These are phyloP conservation scores for Aureobasidium sp. DNA, from an alignment of 2,329 filamentous ascomycete genomes.

Conservation along the genomic window DNA sequence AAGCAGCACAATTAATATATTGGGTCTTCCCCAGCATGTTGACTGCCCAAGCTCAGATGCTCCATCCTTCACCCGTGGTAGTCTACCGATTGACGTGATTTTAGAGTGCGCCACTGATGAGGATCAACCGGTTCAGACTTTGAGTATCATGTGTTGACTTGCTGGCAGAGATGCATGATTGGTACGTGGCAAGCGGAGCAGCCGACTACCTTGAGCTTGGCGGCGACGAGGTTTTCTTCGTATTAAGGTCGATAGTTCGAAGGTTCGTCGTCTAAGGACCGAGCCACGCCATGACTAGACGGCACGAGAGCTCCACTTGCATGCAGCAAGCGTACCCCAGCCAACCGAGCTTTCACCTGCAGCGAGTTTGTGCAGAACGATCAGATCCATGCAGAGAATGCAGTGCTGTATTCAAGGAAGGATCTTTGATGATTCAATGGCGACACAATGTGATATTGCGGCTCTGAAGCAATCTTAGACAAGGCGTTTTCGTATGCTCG, in stretches of 20 bases:
- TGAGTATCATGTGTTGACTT: background rate
- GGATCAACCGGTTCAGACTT: conserved; percentile 9
- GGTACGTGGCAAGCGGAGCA: conserved; percentile 3
- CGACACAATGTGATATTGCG: background rate
- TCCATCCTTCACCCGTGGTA: conserved; percentile 2
- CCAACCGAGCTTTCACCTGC: conserved; percentile 8
- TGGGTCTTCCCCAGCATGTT: conserved; percentile 5
- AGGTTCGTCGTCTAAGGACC: conserved; percentile 2
- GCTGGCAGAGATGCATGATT: background rate
- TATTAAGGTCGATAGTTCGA: conserved; percentile 8
- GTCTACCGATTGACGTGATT: conserved; percentile 17
- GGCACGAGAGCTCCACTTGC: conserved; percentile 13
- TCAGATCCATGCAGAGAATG: background rate
- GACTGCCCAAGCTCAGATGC: conserved; percentile 2
- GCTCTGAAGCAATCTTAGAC: background rate
- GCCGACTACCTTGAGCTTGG: conserved; percentile 8
- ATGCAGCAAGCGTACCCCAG: conserved; percentile 14
- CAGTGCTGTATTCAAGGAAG: background rate
- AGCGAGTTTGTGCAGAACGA: background rate
- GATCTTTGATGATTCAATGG: too few relatives aligned
- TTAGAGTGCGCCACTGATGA: conserved; percentile 15
- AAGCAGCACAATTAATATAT: conserved; percentile 7
- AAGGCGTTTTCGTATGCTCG: conserved; percentile 14
- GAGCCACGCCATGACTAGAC: conserved; percentile 5
- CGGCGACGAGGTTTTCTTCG: conserved; percentile 9